phyloP scores from a whole-genome alignment of 768 basidiomycete genomes.

The Boletus insuetus region DNA sequence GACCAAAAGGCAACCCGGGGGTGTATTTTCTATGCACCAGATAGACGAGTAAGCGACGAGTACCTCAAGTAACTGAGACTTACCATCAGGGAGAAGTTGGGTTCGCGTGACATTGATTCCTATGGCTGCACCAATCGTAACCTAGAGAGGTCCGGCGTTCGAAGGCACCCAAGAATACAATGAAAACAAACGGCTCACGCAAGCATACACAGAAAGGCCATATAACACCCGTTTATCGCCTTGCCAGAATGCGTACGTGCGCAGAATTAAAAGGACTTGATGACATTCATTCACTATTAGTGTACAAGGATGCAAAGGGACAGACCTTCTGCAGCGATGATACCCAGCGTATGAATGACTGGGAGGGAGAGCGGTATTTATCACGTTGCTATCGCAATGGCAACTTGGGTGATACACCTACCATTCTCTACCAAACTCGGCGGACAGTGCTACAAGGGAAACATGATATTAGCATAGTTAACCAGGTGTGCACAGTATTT shows the following conservation, averaged over 20 bases:
- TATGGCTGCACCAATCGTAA: constrained; percentile 3
- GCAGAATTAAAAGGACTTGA: constrained; percentile 15
- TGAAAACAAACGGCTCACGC: constrained; percentile 1
- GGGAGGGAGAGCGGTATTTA: not conserved
- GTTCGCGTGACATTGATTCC: not conserved
- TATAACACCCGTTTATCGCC: constrained; percentile 8
- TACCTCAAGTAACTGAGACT: not conserved
- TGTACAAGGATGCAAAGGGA: not conserved
- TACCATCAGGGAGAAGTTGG: constrained; percentile 4
- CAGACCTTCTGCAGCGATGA: constrained; percentile 11
- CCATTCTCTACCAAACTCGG: constrained; percentile 3
- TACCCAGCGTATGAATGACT: constrained; percentile 9
- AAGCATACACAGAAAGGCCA: constrained; percentile 9
- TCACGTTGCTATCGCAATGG: not conserved
- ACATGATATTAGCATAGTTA: too few relatives aligned
- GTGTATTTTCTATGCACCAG: not conserved
- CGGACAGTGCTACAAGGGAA: not conserved
- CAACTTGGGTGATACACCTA: not conserved
- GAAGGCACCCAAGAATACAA: too few relatives aligned
- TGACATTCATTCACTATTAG: not conserved
- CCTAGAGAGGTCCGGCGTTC: not conserved
- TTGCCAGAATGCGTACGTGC: constrained; percentile 23
- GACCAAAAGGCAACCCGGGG: not conserved
- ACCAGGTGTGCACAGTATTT: not conserved
- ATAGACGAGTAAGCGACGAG: not conserved